These are phyloP conservation scores for Dothiorella sarmentorum DNA, from an alignment of 2,329 filamentous ascomycete species.

Conservation along the genomic window DNA sequence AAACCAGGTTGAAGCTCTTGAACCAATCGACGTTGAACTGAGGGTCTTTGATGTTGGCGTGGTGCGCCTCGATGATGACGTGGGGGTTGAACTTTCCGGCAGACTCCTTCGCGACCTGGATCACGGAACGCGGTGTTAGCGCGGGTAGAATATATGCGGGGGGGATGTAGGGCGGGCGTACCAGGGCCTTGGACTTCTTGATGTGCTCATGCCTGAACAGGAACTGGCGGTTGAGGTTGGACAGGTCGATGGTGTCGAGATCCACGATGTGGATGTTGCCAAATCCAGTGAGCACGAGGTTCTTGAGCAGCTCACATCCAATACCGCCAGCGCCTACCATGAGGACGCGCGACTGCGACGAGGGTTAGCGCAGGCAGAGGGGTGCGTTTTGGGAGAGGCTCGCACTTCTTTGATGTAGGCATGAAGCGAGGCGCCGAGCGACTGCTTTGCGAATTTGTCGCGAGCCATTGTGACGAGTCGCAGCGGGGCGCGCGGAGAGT, in stretches of 20 bases:
- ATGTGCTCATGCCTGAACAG: slow-evolving; percentile 96
- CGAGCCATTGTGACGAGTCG: slow-evolving; percentile 40
- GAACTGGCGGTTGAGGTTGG: slow-evolving; percentile 96
- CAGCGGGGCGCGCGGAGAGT: slow-evolving; percentile 8
- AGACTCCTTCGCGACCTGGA: slow-evolving; percentile 83
- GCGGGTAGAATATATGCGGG: background rate
- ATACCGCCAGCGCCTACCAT: slow-evolving; percentile 97
- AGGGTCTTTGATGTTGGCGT: slow-evolving; percentile 90
- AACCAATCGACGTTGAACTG: slow-evolving; percentile 91
- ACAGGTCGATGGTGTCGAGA: slow-evolving; percentile 96
- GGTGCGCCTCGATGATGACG: slow-evolving; percentile 81
- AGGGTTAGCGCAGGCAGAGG: slow-evolving; percentile 26
- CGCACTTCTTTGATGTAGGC: slow-evolving; percentile 65
- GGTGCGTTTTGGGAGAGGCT: slow-evolving; percentile 21
- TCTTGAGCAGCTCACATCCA: slow-evolving; percentile 95
- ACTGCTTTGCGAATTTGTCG: slow-evolving; percentile 55
- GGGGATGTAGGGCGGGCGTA: slow-evolving; percentile 44
- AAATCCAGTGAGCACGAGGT: slow-evolving; percentile 87
- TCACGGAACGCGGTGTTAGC: slow-evolving; percentile 7
- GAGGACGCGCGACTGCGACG: slow-evolving; percentile 70
- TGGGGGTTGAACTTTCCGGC: slow-evolving; percentile 87
- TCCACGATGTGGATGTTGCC: slow-evolving; percentile 93
- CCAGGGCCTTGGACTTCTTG: slow-evolving; percentile 92
- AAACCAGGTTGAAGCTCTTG: slow-evolving; percentile 74
- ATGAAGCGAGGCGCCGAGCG: slow-evolving; percentile 63